phyloP scores from a whole-genome alignment of 345 rosid species.

The Citrus medica region DNA sequence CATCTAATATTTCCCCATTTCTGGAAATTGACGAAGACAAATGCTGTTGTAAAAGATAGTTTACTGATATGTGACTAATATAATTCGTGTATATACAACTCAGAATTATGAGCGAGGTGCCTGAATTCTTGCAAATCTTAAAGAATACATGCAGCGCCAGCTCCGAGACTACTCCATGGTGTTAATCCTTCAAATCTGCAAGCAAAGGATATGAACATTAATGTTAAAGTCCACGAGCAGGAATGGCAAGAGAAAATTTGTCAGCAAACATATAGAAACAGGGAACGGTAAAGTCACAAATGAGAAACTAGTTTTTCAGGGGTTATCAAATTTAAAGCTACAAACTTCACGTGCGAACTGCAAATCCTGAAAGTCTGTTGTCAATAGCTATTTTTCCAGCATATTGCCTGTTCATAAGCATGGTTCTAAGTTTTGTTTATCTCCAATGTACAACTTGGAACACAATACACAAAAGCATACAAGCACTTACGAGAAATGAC shows the following conservation, averaged over 20 bases:
- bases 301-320: background rate
- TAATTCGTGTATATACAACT: background rate
- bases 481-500: background rate
- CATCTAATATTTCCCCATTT: too few relatives aligned
- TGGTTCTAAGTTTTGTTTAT: background rate
- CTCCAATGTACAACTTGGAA: background rate
- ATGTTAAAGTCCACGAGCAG: background rate
- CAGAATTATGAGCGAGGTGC: too few relatives aligned
- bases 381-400: background rate
- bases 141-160: background rate
- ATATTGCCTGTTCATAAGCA: background rate
- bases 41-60: too few relatives aligned
- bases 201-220: background rate
- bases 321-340: background rate
- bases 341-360: background rate
- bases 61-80: background rate
- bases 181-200: slow-evolving; percentile 14
- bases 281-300: background rate
- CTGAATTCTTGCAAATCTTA: background rate
- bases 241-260: background rate
- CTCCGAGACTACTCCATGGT: background rate
- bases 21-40: too few relatives aligned
- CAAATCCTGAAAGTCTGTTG: background rate
- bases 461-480: background rate
- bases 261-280: too few relatives aligned